Evolutionary conservation across 2,329 filamentous ascomycete species (phyloP).

Genomic region (Lachnellula cervina): DNA sequence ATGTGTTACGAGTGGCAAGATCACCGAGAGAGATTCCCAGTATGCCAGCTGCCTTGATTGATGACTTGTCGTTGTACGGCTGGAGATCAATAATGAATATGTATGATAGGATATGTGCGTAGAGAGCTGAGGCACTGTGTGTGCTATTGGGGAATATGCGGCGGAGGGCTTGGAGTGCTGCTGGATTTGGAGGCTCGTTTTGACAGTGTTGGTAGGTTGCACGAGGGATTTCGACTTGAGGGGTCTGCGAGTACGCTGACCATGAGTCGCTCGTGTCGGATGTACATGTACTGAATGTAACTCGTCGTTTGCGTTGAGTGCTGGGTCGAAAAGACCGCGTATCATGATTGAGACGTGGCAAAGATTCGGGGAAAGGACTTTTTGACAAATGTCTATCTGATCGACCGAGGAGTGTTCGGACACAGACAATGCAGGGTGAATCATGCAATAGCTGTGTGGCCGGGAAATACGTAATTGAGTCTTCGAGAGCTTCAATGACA

Average conservation of each 20-base stretch:
- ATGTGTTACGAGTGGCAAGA: no score
- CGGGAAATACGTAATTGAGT: background rate
- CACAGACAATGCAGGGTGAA: background rate
- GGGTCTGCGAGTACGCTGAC: background rate
- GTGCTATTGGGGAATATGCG: slow-evolving; percentile 21
- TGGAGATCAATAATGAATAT: slow-evolving; percentile 11
- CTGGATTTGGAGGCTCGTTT: slow-evolving; percentile 8
- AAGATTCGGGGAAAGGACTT: background rate
- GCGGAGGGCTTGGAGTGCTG: slow-evolving; percentile 19
- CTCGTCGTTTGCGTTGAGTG: background rate
- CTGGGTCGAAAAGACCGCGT: background rate
- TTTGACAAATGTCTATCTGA: background rate
- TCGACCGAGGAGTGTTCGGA: background rate
- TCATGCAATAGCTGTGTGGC: background rate
- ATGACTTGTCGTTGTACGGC: background rate
- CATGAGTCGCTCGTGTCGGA: background rate
- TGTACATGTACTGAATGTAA: background rate
- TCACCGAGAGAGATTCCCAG: background rate
- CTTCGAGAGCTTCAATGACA: background rate
- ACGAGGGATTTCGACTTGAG: background rate
- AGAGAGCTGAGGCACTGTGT: slow-evolving; percentile 20
- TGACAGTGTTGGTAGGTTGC: background rate
- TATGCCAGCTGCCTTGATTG: background rate
- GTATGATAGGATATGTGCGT: slow-evolving; percentile 26
- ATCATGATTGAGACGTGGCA: background rate